Evolutionary conservation across 2,329 filamentous ascomycete species (phyloP).

Genomic region (Stylonectria norvegica): DNA sequence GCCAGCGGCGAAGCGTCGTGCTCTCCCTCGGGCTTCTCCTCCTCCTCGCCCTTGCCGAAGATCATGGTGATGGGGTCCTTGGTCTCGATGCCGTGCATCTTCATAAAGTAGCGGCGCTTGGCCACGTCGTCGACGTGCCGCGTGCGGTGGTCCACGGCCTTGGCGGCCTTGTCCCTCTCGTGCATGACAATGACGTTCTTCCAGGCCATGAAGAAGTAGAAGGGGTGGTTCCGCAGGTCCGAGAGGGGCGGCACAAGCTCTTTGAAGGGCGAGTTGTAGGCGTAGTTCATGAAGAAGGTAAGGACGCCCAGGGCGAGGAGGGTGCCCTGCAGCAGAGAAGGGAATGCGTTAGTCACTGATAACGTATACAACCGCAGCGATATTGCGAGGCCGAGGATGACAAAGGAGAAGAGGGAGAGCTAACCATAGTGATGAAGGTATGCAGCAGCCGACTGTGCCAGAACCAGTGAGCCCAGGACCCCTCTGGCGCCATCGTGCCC

Average conservation of each 20-base stretch:
- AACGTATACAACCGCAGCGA: too few relatives aligned
- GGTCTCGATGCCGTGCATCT: constrained; percentile 76
- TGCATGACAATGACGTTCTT: constrained; percentile 74
- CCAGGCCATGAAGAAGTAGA: constrained; percentile 62
- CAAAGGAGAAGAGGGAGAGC: too few relatives aligned
- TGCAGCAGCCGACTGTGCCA: constrained; percentile 75
- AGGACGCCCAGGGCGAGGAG: constrained; percentile 65
- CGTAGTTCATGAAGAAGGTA: constrained; percentile 77
- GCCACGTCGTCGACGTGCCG: constrained; percentile 78
- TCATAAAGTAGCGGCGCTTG: constrained; percentile 81
- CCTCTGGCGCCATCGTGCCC: constrained; percentile 80
- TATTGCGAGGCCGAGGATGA: too few relatives aligned
- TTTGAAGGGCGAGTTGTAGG: constrained; percentile 71
- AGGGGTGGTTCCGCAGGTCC: constrained; percentile 66
- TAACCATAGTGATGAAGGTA: constrained; percentile 77
- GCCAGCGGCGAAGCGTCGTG: constrained; percentile 36
- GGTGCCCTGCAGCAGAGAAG: constrained; percentile 63
- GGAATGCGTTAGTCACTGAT: not conserved
- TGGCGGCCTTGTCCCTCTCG: constrained; percentile 64
- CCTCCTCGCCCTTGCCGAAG: constrained; percentile 38
- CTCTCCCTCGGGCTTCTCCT: constrained; percentile 35
- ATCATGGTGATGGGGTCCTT: constrained; percentile 51
- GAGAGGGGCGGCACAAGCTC: constrained; percentile 72
- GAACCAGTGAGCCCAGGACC: constrained; percentile 81
- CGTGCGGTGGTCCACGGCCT: constrained; percentile 68